phyloP scores from a whole-genome alignment of 2,329 filamentous ascomycete genomes.

The Juglanconis oblonga region DNA sequence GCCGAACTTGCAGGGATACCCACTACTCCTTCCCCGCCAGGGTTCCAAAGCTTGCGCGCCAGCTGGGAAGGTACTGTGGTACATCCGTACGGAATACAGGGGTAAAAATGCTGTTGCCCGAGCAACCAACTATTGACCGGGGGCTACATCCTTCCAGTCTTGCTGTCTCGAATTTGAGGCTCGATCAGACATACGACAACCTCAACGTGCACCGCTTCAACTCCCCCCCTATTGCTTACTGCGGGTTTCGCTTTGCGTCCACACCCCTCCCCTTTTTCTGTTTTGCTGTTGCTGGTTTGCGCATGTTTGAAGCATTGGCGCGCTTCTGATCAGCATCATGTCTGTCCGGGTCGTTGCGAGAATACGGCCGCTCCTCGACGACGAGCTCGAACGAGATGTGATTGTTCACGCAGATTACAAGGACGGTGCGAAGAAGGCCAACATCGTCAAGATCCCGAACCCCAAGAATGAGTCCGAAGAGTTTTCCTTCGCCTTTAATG shows the following conservation, averaged over 20 bases:
- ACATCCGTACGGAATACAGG: too few species aligned
- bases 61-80: too few species aligned
- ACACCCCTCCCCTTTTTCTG: background rate
- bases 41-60: background rate
- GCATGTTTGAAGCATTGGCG: background rate
- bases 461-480: conserved; percentile 89
- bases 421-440: conserved; percentile 59
- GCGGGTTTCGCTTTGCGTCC: background rate
- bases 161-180: background rate
- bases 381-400: conserved; percentile 81
- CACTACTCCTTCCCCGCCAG: background rate
- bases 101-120: background rate
- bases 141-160: background rate
- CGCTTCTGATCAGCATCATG: conserved; percentile 35
- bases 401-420: conserved; percentile 71
- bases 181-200: background rate
- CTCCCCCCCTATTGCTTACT: background rate
- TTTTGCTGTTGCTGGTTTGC: background rate
- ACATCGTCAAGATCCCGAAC: conserved; percentile 83
- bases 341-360: conserved; percentile 84
- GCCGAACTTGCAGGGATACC: background rate
- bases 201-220: background rate
- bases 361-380: conserved; percentile 81
- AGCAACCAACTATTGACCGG: conserved; percentile 7
- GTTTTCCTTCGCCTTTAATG: conserved; percentile 92